A percentile compares a stretch with the other conserved stretches of the same genome.
Evolutionary conservation across 2,329 filamentous ascomycete genomes (phyloP).

Genomic region (Myriangium duriaei): DNA sequence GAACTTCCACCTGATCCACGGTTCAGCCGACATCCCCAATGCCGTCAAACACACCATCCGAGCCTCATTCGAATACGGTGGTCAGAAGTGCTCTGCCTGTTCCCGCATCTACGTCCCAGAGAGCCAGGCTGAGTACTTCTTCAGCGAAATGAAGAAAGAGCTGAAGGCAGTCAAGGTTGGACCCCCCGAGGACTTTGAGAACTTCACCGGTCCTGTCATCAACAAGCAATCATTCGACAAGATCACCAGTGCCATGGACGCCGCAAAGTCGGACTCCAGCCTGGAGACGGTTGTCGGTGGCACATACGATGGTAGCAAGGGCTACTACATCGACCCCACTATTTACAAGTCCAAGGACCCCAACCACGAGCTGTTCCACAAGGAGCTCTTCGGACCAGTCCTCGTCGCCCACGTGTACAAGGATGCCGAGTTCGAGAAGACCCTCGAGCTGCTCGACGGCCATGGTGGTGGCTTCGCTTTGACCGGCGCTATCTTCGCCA

Average conservation of each 20-base stretch:
- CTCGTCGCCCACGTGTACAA: slow-evolving; percentile 37
- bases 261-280: slow-evolving; percentile 30
- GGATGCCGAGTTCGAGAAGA: slow-evolving; percentile 28
- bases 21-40: slow-evolving; percentile 35
- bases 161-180: slow-evolving; percentile 20
- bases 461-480: slow-evolving; percentile 34
- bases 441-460: slow-evolving; percentile 29
- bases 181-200: slow-evolving; percentile 23
- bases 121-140: slow-evolving; percentile 25
- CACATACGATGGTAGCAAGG: slow-evolving; percentile 25
- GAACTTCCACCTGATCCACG: slow-evolving; percentile 41
- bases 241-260: slow-evolving; percentile 34
- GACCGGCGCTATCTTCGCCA: slow-evolving; percentile 40
- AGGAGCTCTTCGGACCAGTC: slow-evolving; percentile 40
- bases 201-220: slow-evolving; percentile 40
- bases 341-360: slow-evolving; percentile 33
- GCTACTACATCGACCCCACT: slow-evolving; percentile 32
- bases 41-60: slow-evolving; percentile 36
- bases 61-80: slow-evolving; percentile 39
- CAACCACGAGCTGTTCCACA: slow-evolving; percentile 32
- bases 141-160: slow-evolving; percentile 17
- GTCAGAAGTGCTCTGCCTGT: slow-evolving; percentile 41
- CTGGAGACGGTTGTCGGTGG: slow-evolving; percentile 36
- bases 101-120: slow-evolving; percentile 28
- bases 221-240: slow-evolving; percentile 35